These are phyloP conservation scores for Catunica adiposa DNA, from an alignment of 2,329 filamentous ascomycete species.

Conservation along the genomic window DNA sequence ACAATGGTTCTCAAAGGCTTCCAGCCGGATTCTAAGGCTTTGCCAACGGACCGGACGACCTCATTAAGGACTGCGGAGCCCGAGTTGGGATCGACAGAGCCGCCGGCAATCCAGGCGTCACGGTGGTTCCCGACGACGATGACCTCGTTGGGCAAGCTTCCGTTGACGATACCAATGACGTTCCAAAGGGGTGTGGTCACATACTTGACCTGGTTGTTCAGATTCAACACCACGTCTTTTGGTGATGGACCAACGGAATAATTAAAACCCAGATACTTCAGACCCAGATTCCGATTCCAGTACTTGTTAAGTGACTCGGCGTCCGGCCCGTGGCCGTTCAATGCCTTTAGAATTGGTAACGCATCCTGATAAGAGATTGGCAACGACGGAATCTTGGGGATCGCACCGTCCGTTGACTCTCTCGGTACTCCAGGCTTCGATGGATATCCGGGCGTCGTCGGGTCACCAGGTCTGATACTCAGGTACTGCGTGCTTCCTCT, in stretches of 20 bases:
- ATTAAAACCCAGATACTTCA: conserved; percentile 62
- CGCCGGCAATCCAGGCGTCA: conserved; percentile 80
- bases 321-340: conserved; percentile 76
- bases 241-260: conserved; percentile 79
- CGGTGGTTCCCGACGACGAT: conserved; percentile 84
- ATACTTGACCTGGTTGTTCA: conserved; percentile 68
- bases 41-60: conserved; percentile 57
- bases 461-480: conserved; percentile 53
- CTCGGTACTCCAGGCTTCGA: conserved; percentile 80
- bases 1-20: conserved; percentile 69
- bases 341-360: conserved; percentile 68
- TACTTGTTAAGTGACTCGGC: conserved; percentile 54
- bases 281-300: conserved; percentile 55
- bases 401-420: conserved; percentile 49
- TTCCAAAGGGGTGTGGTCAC: conserved; percentile 74
- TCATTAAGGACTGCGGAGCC: conserved; percentile 68
- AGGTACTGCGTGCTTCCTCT: conserved; percentile 74
- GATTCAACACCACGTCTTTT: conserved; percentile 50
- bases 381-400: conserved; percentile 74
- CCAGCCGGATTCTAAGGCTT: conserved; percentile 44
- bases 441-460: conserved; percentile 85
- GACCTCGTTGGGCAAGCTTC: conserved; percentile 68
- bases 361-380: conserved; percentile 82
- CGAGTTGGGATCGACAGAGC: conserved; percentile 67
- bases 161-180: conserved; percentile 83